Base-by-base conservation (phyloP, 805 yeast species). In the Barnettozyma sp. region DNA sequence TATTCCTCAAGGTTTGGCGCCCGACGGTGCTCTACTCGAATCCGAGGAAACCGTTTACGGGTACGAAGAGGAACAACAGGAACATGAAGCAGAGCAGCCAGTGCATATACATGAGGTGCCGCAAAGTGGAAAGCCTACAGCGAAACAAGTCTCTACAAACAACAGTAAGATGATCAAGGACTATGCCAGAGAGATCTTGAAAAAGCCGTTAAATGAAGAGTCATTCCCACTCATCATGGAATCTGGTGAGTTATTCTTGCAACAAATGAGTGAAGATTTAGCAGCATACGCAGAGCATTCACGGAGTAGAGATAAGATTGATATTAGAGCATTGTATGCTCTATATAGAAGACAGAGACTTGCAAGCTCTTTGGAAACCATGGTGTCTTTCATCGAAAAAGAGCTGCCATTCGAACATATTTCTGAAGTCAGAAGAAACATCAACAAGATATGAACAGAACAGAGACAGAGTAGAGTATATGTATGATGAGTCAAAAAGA, bases 261-360 rank as follows among this genome's bases (percentile, higher is more conserved):
- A 48, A 16, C 58, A 53, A 24, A 33, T 48, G 3, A 22, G 54
- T 1, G 40, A 40, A 2, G 66, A 59, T 35, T 36, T 63, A 5
- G 34, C 38, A 2, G 55, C 58, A 0, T 64, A 60, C 31, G 48
- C 66, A 0, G 42, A 43, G 2, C 68, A 64, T 39, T 52, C 62
- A 2, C 44, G 39, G 21, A 30, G 53, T n/a, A 48, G 45, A 24
- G 44, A 45, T 2, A 48, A 38, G 3, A 39, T 63, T 6, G 54
- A 56, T 12, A 41, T 54, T 8, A 40, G 45, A 9, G 50, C 59
- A 13, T 50, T 52, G 4, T 35, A 46, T 24, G 39, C 54, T 11
- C 36, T 63, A 18, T 22, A 60, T 44, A 49, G 52, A 32, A 45
- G 65, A 18, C 65, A 60, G 30, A 26, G 61, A 16, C 22, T 54